These are phyloP conservation scores for Camellia granthamiana DNA, from an alignment of 148 eudicot species.

Conservation along the genomic window DNA sequence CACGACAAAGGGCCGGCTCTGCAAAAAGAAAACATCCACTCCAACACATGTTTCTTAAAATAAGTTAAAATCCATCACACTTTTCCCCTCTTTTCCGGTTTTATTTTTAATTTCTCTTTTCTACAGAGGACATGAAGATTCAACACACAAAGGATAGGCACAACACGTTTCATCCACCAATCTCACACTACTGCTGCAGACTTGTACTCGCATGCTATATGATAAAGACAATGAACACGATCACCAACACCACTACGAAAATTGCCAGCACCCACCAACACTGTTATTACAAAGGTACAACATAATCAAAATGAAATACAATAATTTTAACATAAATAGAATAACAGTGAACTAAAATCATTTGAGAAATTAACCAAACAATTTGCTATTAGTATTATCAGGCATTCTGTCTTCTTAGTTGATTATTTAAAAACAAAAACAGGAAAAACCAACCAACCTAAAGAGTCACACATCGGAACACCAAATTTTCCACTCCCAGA, in stretches of 20 bases:
- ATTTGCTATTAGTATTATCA: not conserved
- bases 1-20: not conserved
- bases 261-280: slow-evolving; percentile 66
- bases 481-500: not conserved
- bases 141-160: slow-evolving; percentile 5
- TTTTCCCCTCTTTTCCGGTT: not conserved
- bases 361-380: slow-evolving; percentile 1
- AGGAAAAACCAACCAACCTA: not conserved
- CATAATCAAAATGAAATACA: not conserved
- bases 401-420: not conserved
- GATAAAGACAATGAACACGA: slow-evolving; percentile 44
- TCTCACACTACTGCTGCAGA: slow-evolving; percentile 5
- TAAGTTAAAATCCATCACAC: not conserved
- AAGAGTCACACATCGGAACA: not conserved
- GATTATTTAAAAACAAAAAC: no score
- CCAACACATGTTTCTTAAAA: not conserved
- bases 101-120: not conserved
- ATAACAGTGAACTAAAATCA: not conserved
- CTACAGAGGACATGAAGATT: not conserved
- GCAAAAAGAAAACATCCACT: not conserved
- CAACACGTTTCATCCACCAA: not conserved
- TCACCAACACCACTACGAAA: slow-evolving; percentile 40
- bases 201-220: slow-evolving; percentile 26
- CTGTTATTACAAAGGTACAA: slow-evolving; percentile 28
- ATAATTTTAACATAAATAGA: not conserved